These are phyloP conservation scores for Pseudogymnoascus sp. DNA, from an alignment of 2,329 filamentous ascomycete genomes.

Conservation along the genomic window DNA sequence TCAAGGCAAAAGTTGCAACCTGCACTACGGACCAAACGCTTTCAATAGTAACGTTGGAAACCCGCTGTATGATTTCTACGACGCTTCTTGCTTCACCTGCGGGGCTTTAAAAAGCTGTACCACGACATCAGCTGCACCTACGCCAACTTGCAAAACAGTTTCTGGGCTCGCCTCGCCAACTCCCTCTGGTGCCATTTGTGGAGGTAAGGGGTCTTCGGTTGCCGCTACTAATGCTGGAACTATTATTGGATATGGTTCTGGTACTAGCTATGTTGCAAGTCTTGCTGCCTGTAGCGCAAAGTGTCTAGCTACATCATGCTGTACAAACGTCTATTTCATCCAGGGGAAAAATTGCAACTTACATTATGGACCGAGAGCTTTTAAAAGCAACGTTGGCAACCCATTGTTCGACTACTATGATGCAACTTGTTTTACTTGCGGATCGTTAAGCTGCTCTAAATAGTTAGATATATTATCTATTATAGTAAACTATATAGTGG, in stretches of 20 bases:
- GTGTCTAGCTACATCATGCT: not conserved
- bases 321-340: not conserved
- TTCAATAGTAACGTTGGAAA: too few relatives aligned
- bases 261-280: not conserved
- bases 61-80: too few relatives aligned
- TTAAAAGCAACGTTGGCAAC: not conserved
- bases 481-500: too few relatives aligned
- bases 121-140: too few relatives aligned
- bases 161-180: not conserved
- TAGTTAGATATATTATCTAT: too few relatives aligned
- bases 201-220: not conserved
- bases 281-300: not conserved
- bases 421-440: not conserved
- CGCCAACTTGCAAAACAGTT: not conserved
- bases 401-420: not conserved
- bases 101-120: too few relatives aligned
- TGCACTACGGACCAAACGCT: too few relatives aligned
- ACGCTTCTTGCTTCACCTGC: too few relatives aligned
- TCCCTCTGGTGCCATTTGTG: not conserved
- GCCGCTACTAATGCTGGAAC: not conserved
- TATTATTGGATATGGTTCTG: not conserved
- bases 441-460: too few relatives aligned
- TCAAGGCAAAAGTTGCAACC: too few relatives aligned
- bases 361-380: not conserved
- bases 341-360: not conserved